phyloP scores from a whole-genome alignment of 805 yeast species.

The Candida ovalis region DNA sequence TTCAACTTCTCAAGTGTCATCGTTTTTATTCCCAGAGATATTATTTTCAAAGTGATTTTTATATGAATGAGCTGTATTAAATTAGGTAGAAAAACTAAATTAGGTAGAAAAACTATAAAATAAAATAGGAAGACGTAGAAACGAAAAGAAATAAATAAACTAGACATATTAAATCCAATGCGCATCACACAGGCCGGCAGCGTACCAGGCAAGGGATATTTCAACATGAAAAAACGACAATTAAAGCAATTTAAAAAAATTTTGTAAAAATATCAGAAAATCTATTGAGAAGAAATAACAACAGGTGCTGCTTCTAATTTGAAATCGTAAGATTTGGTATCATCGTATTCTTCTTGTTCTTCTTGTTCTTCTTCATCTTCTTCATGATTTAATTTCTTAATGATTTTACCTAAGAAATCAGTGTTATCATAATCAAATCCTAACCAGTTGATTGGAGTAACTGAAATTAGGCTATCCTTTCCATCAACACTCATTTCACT shows the following conservation, averaged over 20 bases:
- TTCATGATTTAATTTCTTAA: constrained; percentile 10
- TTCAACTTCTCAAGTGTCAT: too few relatives aligned
- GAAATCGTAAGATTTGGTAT: not conserved
- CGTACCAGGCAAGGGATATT: not conserved
- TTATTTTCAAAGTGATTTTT: too few relatives aligned
- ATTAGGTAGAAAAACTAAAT: too few relatives aligned
- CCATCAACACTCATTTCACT: constrained; percentile 19
- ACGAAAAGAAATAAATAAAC: too few relatives aligned
- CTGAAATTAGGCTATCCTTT: constrained; percentile 17
- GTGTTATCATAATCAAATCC: constrained; percentile 15
- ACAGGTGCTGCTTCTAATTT: not conserved
- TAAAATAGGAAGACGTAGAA: too few relatives aligned
- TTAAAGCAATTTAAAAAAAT: not conserved
- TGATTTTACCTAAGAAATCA: constrained; percentile 10
- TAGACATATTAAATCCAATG: too few relatives aligned
- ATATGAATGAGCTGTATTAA: too few relatives aligned
- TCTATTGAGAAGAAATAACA: not conserved
- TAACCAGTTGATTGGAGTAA: constrained; percentile 21
- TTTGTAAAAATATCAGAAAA: not conserved
- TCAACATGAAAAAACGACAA: not conserved
- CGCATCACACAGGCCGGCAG: not conserved
- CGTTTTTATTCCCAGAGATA: too few relatives aligned
- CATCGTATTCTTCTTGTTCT: not conserved
- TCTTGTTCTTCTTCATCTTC: not conserved
- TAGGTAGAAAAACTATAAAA: too few relatives aligned